Conservation (phyloP, 108 stramenopile genomes). For the Conticribra weissflogii region DNA sequence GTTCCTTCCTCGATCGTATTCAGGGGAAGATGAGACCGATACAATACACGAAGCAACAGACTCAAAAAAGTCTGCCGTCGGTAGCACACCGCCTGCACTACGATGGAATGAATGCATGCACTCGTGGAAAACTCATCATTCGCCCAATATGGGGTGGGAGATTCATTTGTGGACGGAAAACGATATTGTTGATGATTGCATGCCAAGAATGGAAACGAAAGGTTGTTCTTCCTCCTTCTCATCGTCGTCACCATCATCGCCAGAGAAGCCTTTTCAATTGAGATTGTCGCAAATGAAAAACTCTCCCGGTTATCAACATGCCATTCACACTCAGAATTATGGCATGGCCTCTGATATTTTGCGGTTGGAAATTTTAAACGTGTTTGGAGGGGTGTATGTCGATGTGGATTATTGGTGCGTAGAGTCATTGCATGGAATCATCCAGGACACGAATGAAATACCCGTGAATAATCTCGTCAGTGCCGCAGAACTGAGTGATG, state of each 20-base stretch:
- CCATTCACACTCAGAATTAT: conserved; percentile 38
- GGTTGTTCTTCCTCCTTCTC: neutral
- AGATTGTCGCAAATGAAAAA: conserved; percentile 29
- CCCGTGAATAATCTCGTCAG: too few species aligned
- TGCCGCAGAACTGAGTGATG: too few species aligned
- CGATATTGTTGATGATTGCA: conserved; percentile 17
- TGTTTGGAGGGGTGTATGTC: conserved; percentile 47
- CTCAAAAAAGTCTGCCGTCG: neutral
- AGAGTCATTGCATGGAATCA: conserved; percentile 22
- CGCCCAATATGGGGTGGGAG: conserved; percentile 25
- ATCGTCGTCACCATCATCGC: neutral
- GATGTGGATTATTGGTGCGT: conserved; percentile 56
- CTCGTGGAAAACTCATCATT: conserved; percentile 40
- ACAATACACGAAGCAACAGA: neutral
- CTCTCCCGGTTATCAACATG: conserved; percentile 24
- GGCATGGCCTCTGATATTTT: conserved; percentile 52
- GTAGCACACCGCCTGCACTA: too few species aligned
- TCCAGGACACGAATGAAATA: too few species aligned
- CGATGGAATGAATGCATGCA: conserved; percentile 43
- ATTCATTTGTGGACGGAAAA: conserved; percentile 44
- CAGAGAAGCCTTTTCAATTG: conserved; percentile 7
- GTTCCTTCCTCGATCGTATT: conserved; percentile 9
- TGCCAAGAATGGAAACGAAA: neutral
- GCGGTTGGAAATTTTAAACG: conserved; percentile 42
- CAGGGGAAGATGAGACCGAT: conserved; percentile 11